phyloP scores from a whole-genome alignment of 2,329 filamentous ascomycete species.

The Penicillium digitatum region DNA sequence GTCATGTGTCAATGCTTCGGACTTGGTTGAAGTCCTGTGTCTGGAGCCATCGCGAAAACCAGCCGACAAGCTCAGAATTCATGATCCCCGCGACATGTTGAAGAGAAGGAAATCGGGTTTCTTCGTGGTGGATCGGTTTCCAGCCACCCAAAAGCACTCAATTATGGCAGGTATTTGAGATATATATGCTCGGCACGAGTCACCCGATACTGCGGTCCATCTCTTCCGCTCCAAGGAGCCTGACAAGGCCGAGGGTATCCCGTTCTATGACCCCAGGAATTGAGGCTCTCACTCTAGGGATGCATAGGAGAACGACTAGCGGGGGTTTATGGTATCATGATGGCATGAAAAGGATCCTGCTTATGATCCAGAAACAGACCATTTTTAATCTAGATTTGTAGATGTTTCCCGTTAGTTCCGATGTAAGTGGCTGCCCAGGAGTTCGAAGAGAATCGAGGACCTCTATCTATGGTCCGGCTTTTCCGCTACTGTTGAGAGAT shows the following conservation, averaged over 20 bases:
- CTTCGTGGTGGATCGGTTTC: background rate
- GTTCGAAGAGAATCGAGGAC: background rate
- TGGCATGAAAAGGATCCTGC: background rate
- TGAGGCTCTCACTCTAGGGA: background rate
- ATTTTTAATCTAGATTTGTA: slow-evolving; percentile 3
- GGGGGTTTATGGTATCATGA: background rate
- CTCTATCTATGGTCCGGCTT: background rate
- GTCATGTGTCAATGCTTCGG: background rate
- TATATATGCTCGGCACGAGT: background rate
- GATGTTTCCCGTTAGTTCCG: background rate
- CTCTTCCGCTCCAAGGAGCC: background rate
- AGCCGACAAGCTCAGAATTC: background rate
- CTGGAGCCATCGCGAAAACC: background rate
- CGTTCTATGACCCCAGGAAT: background rate
- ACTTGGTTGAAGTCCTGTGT: background rate
- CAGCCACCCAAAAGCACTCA: background rate
- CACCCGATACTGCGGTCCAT: background rate
- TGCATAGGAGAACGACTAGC: background rate
- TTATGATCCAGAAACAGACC: background rate
- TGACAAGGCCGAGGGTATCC: background rate
- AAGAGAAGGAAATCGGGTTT: background rate
- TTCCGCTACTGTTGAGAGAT: background rate
- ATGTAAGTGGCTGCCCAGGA: too few species aligned
- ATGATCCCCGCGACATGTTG: background rate
- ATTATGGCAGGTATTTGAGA: background rate